Evolutionary conservation across 306 rosid species (phyloP).

Genomic region (Astragalus glycyphyllos): DNA sequence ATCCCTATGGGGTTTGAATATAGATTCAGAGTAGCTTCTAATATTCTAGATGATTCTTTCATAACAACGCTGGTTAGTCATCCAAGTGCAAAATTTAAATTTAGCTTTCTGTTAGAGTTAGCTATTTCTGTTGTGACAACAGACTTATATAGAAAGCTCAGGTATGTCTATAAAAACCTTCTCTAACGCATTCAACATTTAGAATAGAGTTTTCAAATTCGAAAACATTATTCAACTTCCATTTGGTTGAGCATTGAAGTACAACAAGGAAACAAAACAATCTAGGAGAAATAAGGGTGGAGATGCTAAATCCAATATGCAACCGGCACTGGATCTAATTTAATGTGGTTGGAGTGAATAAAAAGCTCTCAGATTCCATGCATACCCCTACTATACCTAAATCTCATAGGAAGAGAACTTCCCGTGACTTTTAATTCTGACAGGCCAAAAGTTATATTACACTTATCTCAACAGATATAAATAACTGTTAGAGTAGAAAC

Average conservation of each 20-base stretch:
- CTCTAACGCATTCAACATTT: too few species aligned
- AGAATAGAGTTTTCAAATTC: too few species aligned
- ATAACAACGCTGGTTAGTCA: too few species aligned
- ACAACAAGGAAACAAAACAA: conserved; percentile 7
- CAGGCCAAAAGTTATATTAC: conserved; percentile 13
- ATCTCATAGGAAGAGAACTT: conserved; percentile 26
- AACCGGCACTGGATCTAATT: neutral
- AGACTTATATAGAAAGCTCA: too few species aligned
- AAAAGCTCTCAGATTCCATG: conserved; percentile 4
- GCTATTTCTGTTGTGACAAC: too few species aligned
- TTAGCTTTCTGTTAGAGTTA: too few species aligned
- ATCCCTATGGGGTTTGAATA: too few species aligned
- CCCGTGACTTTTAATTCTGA: conserved; percentile 8
- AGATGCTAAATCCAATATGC: neutral
- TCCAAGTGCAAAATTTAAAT: too few species aligned
- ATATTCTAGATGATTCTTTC: too few species aligned
- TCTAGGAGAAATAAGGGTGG: neutral
- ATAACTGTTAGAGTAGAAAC: neutral
- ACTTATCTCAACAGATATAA: neutral
- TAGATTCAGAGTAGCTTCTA: too few species aligned
- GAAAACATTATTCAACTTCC: neutral
- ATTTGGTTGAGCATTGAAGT: conserved; percentile 6
- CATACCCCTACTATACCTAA: conserved; percentile 9
- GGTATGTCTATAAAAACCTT: too few species aligned
- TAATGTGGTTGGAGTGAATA: neutral